These are phyloP conservation scores for Leccinum boreale DNA, from an alignment of 768 basidiomycete species.

Conservation along the genomic window DNA sequence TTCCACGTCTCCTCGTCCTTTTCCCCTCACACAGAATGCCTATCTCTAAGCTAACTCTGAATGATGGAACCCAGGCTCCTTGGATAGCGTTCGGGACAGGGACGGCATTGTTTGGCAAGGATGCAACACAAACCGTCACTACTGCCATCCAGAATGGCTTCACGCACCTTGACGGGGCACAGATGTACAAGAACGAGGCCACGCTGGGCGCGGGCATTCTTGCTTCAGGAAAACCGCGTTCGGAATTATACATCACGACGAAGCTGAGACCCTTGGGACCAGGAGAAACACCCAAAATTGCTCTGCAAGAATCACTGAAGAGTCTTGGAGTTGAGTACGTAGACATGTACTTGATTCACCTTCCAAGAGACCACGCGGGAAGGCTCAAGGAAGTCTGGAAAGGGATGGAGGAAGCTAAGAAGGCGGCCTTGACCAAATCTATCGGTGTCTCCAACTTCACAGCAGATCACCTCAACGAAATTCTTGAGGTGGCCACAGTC, in stretches of 20 bases:
- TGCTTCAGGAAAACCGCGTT: slow-evolving; percentile 48
- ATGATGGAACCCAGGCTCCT: slow-evolving; percentile 52
- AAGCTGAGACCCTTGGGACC: slow-evolving; percentile 40
- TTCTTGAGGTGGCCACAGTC: slow-evolving; percentile 43
- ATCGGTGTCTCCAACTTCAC: slow-evolving; percentile 60
- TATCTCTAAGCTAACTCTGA: slow-evolving; percentile 41
- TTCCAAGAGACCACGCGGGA: slow-evolving; percentile 36
- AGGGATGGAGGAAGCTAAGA: slow-evolving; percentile 55
- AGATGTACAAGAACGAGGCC: slow-evolving; percentile 55
- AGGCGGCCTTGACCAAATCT: slow-evolving; percentile 37
- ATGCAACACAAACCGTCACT: slow-evolving; percentile 38
- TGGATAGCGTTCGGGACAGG: slow-evolving; percentile 65
- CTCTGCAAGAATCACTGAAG: slow-evolving; percentile 50
- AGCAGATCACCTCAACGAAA: slow-evolving; percentile 38
- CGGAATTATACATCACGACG: slow-evolving; percentile 60
- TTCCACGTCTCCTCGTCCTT: too few species aligned
- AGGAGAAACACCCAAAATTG: slow-evolving; percentile 45
- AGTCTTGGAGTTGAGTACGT: slow-evolving; percentile 54
- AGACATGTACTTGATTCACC: slow-evolving; percentile 65
- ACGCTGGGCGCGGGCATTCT: slow-evolving; percentile 49
- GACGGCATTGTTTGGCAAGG: slow-evolving; percentile 45
- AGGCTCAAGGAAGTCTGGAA: slow-evolving; percentile 54
- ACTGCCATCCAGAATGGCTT: slow-evolving; percentile 53
- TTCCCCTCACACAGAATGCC: slow-evolving; percentile 15
- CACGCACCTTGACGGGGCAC: slow-evolving; percentile 64